These are phyloP conservation scores for Nasturtium officinale DNA, from an alignment of 345 rosid genomes.

Conservation along the genomic window DNA sequence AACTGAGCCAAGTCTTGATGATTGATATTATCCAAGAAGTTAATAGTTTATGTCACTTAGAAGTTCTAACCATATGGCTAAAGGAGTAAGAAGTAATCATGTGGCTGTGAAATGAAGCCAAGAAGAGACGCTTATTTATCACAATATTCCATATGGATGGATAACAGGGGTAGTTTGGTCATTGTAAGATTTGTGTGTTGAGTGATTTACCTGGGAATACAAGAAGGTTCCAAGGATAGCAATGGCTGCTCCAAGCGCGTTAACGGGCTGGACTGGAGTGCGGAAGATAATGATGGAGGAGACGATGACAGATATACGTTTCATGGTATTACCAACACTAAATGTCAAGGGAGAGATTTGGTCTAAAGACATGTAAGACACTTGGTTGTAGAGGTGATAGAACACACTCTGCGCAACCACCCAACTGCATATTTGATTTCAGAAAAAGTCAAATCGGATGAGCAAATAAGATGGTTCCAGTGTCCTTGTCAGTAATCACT, in stretches of 20 bases:
- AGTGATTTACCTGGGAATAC: conserved; percentile 80
- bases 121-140: conserved; percentile 22
- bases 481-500: not conserved
- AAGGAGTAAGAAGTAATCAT: not conserved
- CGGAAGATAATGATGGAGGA: conserved; percentile 97
- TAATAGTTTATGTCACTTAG: too few species aligned
- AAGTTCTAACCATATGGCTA: not conserved
- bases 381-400: conserved; percentile 98
- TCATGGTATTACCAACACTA: conserved; percentile 97
- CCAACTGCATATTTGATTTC: conserved; percentile 63
- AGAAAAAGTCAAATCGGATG: not conserved
- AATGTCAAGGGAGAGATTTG: conserved; percentile 95
- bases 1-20: not conserved
- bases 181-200: not conserved
- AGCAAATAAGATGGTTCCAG: conserved; percentile 12
- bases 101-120: conserved; percentile 18
- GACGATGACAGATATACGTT: conserved; percentile 93
- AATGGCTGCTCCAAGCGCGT: conserved; percentile 94
- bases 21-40: conserved; percentile 6
- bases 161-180: conserved; percentile 31
- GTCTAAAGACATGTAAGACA: conserved; percentile 97
- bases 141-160: conserved; percentile 4
- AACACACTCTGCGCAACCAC: conserved; percentile 93
- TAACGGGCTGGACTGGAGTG: conserved; percentile 92
- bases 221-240: conserved; percentile 96